Evolutionary conservation across 306 rosid species (phyloP), one percentile per base, ranked within the genome.

Genomic region (Rubus parviflorus): DNA sequence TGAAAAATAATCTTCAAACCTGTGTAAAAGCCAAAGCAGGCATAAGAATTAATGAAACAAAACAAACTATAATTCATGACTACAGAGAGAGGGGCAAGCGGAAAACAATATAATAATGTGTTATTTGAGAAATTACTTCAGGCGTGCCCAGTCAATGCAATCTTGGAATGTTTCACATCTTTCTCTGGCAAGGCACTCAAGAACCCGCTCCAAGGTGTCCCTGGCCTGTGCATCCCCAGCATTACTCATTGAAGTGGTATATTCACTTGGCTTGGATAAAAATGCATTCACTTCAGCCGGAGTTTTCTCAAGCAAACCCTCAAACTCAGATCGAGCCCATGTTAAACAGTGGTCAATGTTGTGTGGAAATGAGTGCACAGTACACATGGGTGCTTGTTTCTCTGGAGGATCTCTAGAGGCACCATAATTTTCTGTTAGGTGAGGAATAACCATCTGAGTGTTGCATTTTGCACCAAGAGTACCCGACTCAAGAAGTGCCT

Each of bases 171-270:
- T 85, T 73, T 86, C 90, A 17, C 99, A 95, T 89, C 89, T 85
- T 74, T 92, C 97, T 87, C 73, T 85, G 68, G 93, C 94, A 80
- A 95, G 92, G 78, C 97, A 92, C 90, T 95, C 97, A 56, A 89
- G 93, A 79, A 92, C 82, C 20, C 92, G 97, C 82, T 95, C 99
- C 88, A 95, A 87, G 77, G 88, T 95, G 82, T 95, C 97, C 84
- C 99, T 89, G 47, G 99, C 91, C 84, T 92, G 99, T 75, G 99
- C 99, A 80, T 95, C 99, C n/a, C 97, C 99, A 67, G 97, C 93
- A 79, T 75, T 95, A 78, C 16, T 87, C 97, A 86, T 95, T 48
- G 81, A 67, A 40, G 83, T 75, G 38, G 89, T 22, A 82, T 92
- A 95, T 74, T 95, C 99, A 87, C 82, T 81, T 15, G 99, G 97